Conservation (phyloP, 176 grass and related monocot species). For the Avena insularis region DNA sequence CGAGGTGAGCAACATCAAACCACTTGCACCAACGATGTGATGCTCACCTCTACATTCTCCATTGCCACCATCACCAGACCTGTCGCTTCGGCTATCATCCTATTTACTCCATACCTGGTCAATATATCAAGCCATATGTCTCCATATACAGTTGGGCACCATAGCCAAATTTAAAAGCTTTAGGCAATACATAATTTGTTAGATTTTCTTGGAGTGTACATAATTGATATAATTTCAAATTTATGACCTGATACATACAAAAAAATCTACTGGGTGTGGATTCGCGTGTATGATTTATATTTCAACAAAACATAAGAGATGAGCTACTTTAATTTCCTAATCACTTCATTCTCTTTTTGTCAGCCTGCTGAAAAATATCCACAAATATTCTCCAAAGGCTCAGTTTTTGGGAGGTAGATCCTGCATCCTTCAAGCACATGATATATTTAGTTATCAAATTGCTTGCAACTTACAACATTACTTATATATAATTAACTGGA, state of each 20-base stretch:
- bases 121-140: neutral
- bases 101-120: no score
- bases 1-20: neutral
- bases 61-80: neutral
- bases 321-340: neutral
- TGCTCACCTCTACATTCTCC: no score
- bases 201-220: neutral
- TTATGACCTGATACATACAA: neutral
- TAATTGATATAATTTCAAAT: neutral
- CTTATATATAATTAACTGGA: slow-evolving; percentile 8
- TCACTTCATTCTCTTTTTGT: slow-evolving; percentile 1
- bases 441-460: slow-evolving; percentile 1
- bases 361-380: slow-evolving; percentile 88
- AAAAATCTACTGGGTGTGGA: neutral
- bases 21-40: no score
- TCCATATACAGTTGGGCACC: neutral
- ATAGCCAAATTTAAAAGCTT: neutral
- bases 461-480: neutral
- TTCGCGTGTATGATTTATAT: neutral
- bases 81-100: neutral
- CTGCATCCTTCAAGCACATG: neutral
- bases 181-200: neutral
- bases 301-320: neutral
- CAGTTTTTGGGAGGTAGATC: slow-evolving; percentile 71
- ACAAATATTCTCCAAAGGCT: slow-evolving; percentile 53